These are phyloP conservation scores for Viridothelium virens DNA, from an alignment of 495 filamentous ascomycete species.

Conservation along the genomic window DNA sequence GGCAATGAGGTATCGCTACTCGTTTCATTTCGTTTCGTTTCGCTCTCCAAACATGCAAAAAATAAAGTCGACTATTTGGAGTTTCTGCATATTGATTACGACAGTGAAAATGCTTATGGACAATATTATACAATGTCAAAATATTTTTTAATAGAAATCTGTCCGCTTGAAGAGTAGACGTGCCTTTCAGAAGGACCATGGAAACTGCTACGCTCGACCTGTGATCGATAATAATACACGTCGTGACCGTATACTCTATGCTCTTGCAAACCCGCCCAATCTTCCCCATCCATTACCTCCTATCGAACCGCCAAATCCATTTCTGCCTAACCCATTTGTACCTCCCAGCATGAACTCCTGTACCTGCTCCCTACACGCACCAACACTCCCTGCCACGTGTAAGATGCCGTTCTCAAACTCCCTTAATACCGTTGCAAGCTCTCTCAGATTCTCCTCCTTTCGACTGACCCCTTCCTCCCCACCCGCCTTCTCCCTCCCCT, in stretches of 20 bases:
- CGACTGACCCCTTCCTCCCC: slow-evolving; percentile 29
- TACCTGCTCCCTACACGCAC: slow-evolving; percentile 58
- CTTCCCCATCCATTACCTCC: background rate
- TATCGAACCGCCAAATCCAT: background rate
- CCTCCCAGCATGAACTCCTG: slow-evolving; percentile 48
- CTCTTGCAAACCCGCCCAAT: background rate
- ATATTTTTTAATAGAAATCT: no score
- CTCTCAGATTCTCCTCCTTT: slow-evolving; percentile 41
- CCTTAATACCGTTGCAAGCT: slow-evolving; percentile 59
- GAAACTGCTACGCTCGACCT: background rate
- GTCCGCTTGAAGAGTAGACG: no score
- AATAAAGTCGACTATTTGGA: no score
- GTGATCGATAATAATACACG: background rate
- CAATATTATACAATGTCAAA: no score
- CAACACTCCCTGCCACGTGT: slow-evolving; percentile 64
- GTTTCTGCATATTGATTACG: no score
- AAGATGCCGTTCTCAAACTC: slow-evolving; percentile 75
- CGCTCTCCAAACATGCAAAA: no score
- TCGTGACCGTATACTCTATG: background rate
- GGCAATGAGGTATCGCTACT: no score
- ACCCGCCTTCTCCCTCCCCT: slow-evolving; percentile 41
- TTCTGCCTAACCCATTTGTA: background rate
- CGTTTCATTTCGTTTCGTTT: no score
- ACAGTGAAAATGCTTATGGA: no score
- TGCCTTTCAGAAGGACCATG: no score